Base-by-base conservation (phyloP, 2,329 filamentous ascomycete genomes). In the Blastomyces emzantsi region DNA sequence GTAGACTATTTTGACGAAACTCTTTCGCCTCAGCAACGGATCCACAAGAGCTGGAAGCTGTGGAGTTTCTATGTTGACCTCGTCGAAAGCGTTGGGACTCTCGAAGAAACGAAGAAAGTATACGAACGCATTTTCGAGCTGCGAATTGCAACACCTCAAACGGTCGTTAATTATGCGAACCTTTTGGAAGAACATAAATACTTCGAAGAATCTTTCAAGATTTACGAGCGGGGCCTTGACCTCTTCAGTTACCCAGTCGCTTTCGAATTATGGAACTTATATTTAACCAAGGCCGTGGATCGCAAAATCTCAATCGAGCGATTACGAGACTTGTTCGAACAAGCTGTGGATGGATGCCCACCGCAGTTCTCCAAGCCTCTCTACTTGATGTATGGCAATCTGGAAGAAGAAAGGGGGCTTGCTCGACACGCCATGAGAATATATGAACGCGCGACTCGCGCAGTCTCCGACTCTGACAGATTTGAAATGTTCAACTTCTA, bases 41-140 rank as follows among this genome's bases (percentile, higher is more conserved):
- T 99, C 2, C 94, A 99, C 79, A 99, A 99, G 81, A 96, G 91
- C 73, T 99, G 94, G 94, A 99, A 97, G 75, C 79, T 99, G 13
- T 99, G 94, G 94, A 96, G 92, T 77, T 99, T 99, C 80, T 99
- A 99, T 71, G 92, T 99, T 51, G 94, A 99, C 74, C 84, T 99
- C 1, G 92, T 99, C 2, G 94, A 99, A 75, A 96, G 92, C 74
- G 92, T 97, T 41, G 88, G 90, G 66, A 90, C 89, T 0, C 78
- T 99, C 19, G 92, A 96, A 28, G 93, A 97, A 76, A 97, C 93
- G 0, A 90, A 87, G 74, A 93, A 91, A 74, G 88, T 97, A 1
- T 99, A 99, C 76, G 94, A 99, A 75, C 85, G 94, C 63, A 97
- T 99, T 71, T 99, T 99, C 73, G 95, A 99, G 77, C 86, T 99